Percentiles rank a stretch among this genome's conserved stretches.
Evolutionary conservation across 179 eudicot species (phyloP).

Genomic region (Heliamphora pulchella): DNA sequence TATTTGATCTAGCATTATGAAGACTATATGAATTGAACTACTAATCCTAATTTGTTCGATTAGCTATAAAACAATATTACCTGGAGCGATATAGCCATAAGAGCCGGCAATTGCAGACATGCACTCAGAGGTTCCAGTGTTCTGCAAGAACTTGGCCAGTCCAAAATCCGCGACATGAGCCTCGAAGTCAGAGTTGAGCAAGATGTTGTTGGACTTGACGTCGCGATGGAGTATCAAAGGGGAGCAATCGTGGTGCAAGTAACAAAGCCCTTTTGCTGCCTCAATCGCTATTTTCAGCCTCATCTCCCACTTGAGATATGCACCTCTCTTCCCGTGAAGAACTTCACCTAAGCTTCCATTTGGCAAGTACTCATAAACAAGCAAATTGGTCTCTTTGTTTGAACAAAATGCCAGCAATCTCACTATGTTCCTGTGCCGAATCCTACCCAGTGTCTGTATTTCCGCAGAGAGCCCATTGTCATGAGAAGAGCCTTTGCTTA

Average conservation of each 20-base stretch:
- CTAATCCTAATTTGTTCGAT: too few relatives aligned
- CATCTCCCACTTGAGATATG: slow-evolving; percentile 37
- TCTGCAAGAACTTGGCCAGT: slow-evolving; percentile 50
- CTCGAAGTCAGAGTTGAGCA: slow-evolving; percentile 47
- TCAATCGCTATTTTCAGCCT: slow-evolving; percentile 50
- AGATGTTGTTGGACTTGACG: slow-evolving; percentile 55
- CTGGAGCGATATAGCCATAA: slow-evolving; percentile 65
- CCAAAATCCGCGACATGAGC: slow-evolving; percentile 70
- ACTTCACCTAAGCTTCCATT: slow-evolving; percentile 57
- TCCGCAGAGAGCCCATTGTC: slow-evolving; percentile 56
- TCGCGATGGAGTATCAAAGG: slow-evolving; percentile 55
- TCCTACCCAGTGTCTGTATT: slow-evolving; percentile 46
- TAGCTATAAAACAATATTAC: slow-evolving; percentile 17
- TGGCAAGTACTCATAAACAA: slow-evolving; percentile 52
- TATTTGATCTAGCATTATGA: background rate
- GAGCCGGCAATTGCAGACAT: slow-evolving; percentile 67
- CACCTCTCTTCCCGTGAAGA: slow-evolving; percentile 48
- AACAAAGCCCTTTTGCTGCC: slow-evolving; percentile 49
- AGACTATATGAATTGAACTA: background rate
- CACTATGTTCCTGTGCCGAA: slow-evolving; percentile 51
- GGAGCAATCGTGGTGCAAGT: slow-evolving; percentile 57
- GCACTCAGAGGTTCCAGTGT: slow-evolving; percentile 41
- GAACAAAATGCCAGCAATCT: slow-evolving; percentile 48
- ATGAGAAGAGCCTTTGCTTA: slow-evolving; percentile 36
- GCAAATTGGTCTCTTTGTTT: slow-evolving; percentile 50